phyloP scores from a whole-genome alignment of 1,284 basidiomycete species.

The Naganishia sp. region DNA sequence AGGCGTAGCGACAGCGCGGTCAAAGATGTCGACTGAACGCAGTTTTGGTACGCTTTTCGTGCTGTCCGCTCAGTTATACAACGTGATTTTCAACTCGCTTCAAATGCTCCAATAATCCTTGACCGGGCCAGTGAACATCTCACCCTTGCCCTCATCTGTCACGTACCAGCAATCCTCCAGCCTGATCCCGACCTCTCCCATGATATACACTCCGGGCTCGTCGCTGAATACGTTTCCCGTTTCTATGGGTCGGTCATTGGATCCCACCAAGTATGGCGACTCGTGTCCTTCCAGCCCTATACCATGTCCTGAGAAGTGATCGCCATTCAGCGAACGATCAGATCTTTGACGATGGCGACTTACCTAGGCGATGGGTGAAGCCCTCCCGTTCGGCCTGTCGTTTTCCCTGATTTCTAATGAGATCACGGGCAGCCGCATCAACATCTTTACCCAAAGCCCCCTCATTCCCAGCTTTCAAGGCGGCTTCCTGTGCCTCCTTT shows the following conservation, averaged over 20 bases:
- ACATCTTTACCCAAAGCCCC: conserved; percentile 62
- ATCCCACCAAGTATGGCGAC: conserved; percentile 70
- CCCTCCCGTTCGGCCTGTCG: conserved; percentile 56
- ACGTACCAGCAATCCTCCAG: conserved; percentile 81
- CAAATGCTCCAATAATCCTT: conserved; percentile 21
- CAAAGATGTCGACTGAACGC: too few relatives aligned
- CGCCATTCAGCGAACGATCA: conserved; percentile 22
- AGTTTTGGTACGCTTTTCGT: too few relatives aligned
- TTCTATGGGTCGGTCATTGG: conserved; percentile 56
- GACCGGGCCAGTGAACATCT: conserved; percentile 47
- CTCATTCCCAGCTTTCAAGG: conserved; percentile 58
- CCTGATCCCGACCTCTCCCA: conserved; percentile 72
- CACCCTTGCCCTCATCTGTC: conserved; percentile 57
- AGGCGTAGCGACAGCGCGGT: background rate
- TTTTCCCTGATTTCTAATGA: conserved; percentile 59
- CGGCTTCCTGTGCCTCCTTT: conserved; percentile 64
- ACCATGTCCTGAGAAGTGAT: conserved; percentile 56
- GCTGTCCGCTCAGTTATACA: background rate
- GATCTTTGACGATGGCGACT: conserved; percentile 54
- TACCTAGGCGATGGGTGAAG: conserved; percentile 79
- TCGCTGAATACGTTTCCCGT: conserved; percentile 74
- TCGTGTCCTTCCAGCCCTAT: conserved; percentile 83
- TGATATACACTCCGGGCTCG: conserved; percentile 81
- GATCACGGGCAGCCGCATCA: conserved; percentile 66
- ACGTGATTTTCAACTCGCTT: background rate